A percentile compares a stretch with the other conserved stretches of the same genome.
Conservation (phyloP, 2,329 filamentous ascomycete species). For the Fusarium fujikuroi region DNA sequence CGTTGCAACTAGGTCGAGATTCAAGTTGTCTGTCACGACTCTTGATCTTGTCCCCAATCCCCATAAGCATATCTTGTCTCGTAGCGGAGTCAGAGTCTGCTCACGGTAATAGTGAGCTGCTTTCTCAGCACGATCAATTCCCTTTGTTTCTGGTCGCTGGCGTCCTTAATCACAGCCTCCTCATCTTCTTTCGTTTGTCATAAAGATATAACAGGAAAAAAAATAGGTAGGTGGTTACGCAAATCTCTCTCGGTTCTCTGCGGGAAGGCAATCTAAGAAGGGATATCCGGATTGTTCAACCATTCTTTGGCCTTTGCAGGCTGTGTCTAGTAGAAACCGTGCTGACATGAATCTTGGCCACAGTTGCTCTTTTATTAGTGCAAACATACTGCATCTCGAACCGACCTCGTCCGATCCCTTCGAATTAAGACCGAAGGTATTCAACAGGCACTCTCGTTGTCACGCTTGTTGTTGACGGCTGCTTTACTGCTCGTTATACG, state of each 20-base stretch:
- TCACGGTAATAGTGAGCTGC: conserved; percentile 61
- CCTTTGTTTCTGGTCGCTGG: conserved; percentile 63
- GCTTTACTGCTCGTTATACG: conserved; percentile 7
- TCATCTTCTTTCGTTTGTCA: conserved; percentile 50
- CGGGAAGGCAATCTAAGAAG: background rate
- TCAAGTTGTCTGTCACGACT: conserved; percentile 49
- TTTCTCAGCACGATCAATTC: conserved; percentile 53
- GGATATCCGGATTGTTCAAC: background rate
- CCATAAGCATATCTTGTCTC: conserved; percentile 28
- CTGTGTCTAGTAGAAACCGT: background rate
- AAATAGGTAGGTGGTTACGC: conserved; percentile 36
- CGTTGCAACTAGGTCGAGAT: conserved; percentile 45
- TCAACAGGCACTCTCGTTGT: conserved; percentile 19
- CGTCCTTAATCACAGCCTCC: conserved; percentile 58
- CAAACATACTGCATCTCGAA: conserved; percentile 28
- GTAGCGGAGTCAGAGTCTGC: conserved; percentile 45
- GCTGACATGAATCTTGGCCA: conserved; percentile 16
- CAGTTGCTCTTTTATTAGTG: conserved; percentile 27
- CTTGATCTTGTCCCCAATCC: conserved; percentile 43
- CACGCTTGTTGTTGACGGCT: conserved; percentile 36
- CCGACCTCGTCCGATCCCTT: background rate
- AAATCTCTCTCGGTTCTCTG: background rate
- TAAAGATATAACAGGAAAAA: conserved; percentile 37
- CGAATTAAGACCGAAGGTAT: conserved; percentile 27
- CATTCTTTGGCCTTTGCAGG: background rate